Evolutionary conservation across 768 basidiomycete species (phyloP), one percentile per base, ranked within the genome.

Genomic region (Kwoniella dejecticola): DNA sequence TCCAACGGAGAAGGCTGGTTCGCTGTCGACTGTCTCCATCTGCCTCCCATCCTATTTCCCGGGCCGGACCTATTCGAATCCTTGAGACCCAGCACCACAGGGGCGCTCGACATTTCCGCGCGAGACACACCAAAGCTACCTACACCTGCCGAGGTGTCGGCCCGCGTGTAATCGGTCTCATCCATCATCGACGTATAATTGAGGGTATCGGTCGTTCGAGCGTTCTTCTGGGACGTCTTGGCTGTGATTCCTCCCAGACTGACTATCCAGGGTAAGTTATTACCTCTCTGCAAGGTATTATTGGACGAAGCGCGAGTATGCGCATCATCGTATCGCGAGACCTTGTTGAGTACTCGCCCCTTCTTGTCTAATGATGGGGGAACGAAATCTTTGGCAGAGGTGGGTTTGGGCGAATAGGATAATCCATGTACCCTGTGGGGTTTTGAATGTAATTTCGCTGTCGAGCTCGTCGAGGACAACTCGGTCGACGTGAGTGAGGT

Each of bases 311-410:
- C 11, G 23, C 17, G 2, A 15, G 15, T 29, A 38, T 54, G 21
- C 2, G 40, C 24, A 0, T 49, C 36, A 26, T 60, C 60, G 27
- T 45, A 33, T n/a, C 48, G 23, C 11, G 46, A 44, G 12, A 54
- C 23, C 40, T 66, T 59, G 41, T 66, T 66, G 3, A 66, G 49
- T 3, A 44, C 64, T 31, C 64, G 19, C 11, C 64, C 64, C 19
- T 44, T 42, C 29, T 58, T 44, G 10, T 33, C 27, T 29, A n/a
- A n/a, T n/a, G n/a, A n/a, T n/a, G n/a, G n/a, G n/a, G 41, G 21
- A 19, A 30, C 36, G 24, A 48, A 24, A 19, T 19, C 36, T 10
- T 53, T 52, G 46, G 58, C 36, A 5, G 53, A 38, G 2, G 57
- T 50, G 2, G 62, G 42, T 52, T 53, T 26, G 8, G 11, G 2